These are phyloP conservation scores for Scortechinia acanthostroma DNA, from an alignment of 2,329 filamentous ascomycete species.

Conservation along the genomic window DNA sequence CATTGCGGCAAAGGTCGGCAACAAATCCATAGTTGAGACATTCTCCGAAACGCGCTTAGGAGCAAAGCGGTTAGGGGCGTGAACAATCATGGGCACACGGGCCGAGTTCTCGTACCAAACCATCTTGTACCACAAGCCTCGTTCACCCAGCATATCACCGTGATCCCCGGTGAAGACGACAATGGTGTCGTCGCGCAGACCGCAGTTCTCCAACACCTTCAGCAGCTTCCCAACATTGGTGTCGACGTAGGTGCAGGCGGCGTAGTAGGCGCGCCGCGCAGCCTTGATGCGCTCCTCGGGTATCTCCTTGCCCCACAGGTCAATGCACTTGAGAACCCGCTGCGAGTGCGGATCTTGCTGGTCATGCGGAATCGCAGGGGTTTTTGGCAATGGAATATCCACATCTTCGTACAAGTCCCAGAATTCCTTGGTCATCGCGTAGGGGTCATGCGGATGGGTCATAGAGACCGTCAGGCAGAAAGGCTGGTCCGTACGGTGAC, in stretches of 20 bases:
- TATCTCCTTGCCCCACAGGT: constrained; percentile 78
- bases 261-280: constrained; percentile 84
- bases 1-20: constrained; percentile 81
- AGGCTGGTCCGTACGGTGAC: constrained; percentile 67
- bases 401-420: constrained; percentile 88
- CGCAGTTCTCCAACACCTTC: constrained; percentile 70
- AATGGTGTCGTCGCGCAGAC: constrained; percentile 78
- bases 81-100: constrained; percentile 79
- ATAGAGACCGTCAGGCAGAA: constrained; percentile 83
- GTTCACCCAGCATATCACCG: constrained; percentile 91
- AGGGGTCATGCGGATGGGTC: constrained; percentile 90
- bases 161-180: constrained; percentile 90
- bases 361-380: constrained; percentile 65
- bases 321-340: constrained; percentile 78
- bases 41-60: constrained; percentile 75
- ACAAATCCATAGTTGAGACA: constrained; percentile 83
- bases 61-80: constrained; percentile 69
- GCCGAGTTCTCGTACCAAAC: constrained; percentile 89
- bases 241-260: constrained; percentile 87
- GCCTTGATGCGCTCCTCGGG: constrained; percentile 79
- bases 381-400: constrained; percentile 76
- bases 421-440: constrained; percentile 87
- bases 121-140: constrained; percentile 89
- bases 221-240: constrained; percentile 83
- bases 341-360: constrained; percentile 82